Conservation (phyloP, 495 filamentous ascomycete species). For the Hypomontagnella monticulosa region DNA sequence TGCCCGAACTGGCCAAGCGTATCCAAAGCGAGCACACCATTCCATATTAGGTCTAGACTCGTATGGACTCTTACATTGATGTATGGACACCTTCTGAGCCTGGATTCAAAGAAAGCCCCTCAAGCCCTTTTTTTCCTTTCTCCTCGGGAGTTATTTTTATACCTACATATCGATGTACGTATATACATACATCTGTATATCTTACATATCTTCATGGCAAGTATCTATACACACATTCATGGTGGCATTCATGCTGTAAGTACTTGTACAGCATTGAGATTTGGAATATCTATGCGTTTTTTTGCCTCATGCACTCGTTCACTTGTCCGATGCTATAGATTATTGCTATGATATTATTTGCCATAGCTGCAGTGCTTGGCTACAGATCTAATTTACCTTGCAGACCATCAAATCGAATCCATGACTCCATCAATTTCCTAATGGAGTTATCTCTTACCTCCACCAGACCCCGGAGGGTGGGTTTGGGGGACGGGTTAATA, state of each 20-base stretch:
- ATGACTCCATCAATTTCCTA: conserved; percentile 9
- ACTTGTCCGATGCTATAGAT: neutral
- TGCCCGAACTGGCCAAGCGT: conserved; percentile 1
- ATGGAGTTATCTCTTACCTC: conserved; percentile 39
- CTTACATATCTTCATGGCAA: neutral
- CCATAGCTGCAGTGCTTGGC: neutral
- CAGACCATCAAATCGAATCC: neutral
- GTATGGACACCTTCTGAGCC: neutral
- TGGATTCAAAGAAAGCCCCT: conserved; percentile 40
- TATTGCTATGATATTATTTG: neutral
- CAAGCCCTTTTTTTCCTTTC: neutral
- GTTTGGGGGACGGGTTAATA: neutral
- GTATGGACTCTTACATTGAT: too few relatives aligned
- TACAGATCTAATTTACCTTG: conserved; percentile 2
- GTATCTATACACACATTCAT: too few relatives aligned
- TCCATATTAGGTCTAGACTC: too few relatives aligned
- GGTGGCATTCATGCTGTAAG: too few relatives aligned
- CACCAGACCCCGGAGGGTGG: conserved; percentile 1
- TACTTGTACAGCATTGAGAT: neutral
- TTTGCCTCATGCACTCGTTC: too few relatives aligned
- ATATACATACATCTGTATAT: neutral
- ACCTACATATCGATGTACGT: conserved; percentile 14
- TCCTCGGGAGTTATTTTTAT: conserved; percentile 40
- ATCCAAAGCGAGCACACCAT: too few relatives aligned
- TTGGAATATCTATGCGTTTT: conserved; percentile 1